Evolutionary conservation across 2,329 filamentous ascomycete species (phyloP), one percentile per base, ranked within the genome.

Genomic region (Paecilomyces dactylethromorphus): DNA sequence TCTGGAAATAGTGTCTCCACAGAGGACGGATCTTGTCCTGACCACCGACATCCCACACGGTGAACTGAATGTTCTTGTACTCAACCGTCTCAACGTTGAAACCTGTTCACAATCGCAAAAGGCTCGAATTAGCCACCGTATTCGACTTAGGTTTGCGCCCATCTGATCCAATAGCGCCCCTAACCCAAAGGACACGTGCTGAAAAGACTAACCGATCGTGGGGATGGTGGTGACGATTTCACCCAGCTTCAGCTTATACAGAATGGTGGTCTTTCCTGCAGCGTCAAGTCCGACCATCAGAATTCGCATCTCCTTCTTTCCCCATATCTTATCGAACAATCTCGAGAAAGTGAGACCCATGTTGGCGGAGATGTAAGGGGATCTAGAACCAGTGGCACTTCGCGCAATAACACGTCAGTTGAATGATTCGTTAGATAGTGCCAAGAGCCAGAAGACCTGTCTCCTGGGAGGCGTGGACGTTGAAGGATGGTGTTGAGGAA

Each of bases 231-330:
- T 97, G 78, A 97, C 94, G 77, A 96, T 94, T 84, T 97, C 76
- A 77, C 94, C 93, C 75, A 99, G 90, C 87, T 99, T 99, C 79
- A 99, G 88, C 87, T 99, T 99, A 85, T 99, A 99, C 70, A 99
- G 88, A 76, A 99, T 99, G 71, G 94, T 99, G 75, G 94, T 99
- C 87, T 99, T 99, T 89, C 94, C 94, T 79, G 94, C 94, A 73
- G 94, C 94, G 80, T 99, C 94, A 74, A 99, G 88, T 86, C 94
- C 94, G 72, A 99, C 92, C 94, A 99, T 99, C 81, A 99, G 81
- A 83, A 99, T 97, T 85, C 94, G 88, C 94, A 99, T 99, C 87
- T 99, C 94, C 88, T 97, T 97, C 89, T 96, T 96, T 75, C 93
- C 92, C 89, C 91, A 96, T 79, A 97, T 86, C 83, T 89, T 87